Evolutionary conservation across 495 filamentous ascomycete species (phyloP).

Genomic region (Talaromyces proteolyticus): DNA sequence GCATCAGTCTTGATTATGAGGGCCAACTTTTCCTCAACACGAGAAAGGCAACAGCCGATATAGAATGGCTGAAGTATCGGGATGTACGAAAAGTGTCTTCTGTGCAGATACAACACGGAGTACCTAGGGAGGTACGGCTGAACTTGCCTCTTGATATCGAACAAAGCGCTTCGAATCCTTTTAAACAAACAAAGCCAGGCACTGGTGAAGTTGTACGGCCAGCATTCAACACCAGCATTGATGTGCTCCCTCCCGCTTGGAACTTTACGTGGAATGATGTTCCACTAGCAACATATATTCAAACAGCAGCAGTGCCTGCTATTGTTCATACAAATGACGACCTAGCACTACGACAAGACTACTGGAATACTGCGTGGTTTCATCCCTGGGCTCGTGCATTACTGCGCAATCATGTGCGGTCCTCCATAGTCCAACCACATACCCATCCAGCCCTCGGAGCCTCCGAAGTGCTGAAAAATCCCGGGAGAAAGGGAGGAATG

Average conservation of each 20-base stretch:
- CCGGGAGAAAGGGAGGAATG: conserved; percentile 52
- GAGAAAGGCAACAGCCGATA: conserved; percentile 32
- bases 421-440: conserved; percentile 30
- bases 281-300: conserved; percentile 48
- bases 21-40: conserved; percentile 50
- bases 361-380: conserved; percentile 56
- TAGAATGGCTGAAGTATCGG: conserved; percentile 43
- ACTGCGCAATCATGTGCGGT: conserved; percentile 43
- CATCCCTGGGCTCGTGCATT: conserved; percentile 46
- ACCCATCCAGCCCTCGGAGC: conserved; percentile 42
- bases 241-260: conserved; percentile 29
- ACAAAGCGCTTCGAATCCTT: conserved; percentile 28
- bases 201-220: conserved; percentile 27
- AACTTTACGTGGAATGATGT: conserved; percentile 42
- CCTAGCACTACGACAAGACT: conserved; percentile 28
- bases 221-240: conserved; percentile 33
- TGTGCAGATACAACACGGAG: conserved; percentile 31
- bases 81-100: conserved; percentile 34
- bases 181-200: conserved; percentile 26
- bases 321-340: conserved; percentile 46
- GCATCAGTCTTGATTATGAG: conserved; percentile 52
- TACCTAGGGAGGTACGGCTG: conserved; percentile 36
- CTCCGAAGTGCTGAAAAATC: conserved; percentile 46
- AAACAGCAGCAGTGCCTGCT: conserved; percentile 40
- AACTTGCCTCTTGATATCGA: conserved; percentile 36